Evolutionary conservation across 2,329 filamentous ascomycete genomes (phyloP).

Genomic region (Penicillium sp.): DNA sequence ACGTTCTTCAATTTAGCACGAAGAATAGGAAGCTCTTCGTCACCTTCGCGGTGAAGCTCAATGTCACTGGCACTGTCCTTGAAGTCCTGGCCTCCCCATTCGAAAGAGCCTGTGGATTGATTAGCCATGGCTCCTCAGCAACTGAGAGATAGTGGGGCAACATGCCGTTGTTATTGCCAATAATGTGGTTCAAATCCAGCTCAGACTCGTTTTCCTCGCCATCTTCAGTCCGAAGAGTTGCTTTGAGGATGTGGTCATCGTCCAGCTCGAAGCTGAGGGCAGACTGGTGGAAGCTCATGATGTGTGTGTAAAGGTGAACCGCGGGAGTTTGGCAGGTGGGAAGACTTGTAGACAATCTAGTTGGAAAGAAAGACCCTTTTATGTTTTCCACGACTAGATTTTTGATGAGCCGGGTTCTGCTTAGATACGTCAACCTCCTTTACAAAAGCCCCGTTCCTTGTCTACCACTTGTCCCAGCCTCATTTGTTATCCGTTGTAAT

Average conservation of each 20-base stretch:
- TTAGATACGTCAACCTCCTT: not conserved
- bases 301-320: not conserved
- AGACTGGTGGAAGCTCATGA: constrained; percentile 53
- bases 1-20: constrained; percentile 48
- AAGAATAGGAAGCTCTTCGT: constrained; percentile 51
- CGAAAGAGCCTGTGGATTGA: constrained; percentile 39
- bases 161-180: constrained; percentile 55
- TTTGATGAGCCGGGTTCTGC: not conserved
- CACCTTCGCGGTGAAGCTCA: constrained; percentile 52
- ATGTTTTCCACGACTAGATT: not conserved
- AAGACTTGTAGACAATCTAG: not conserved
- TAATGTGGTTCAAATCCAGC: constrained; percentile 50
- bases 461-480: constrained; percentile 18
- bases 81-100: constrained; percentile 50
- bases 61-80: constrained; percentile 48
- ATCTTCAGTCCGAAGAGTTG: constrained; percentile 40
- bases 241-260: constrained; percentile 51
- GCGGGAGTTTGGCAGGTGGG: not conserved
- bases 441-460: constrained; percentile 11
- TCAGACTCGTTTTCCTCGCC: constrained; percentile 47
- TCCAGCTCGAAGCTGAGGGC: constrained; percentile 50
- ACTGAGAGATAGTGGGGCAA: not conserved
- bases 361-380: not conserved
- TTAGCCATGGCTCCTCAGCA: not conserved
- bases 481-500: constrained; percentile 13